A percentile compares a stretch with the other conserved stretches of the same genome.
phyloP scores from a whole-genome alignment of 768 basidiomycete genomes.

The Boletus vermiculosoides region DNA sequence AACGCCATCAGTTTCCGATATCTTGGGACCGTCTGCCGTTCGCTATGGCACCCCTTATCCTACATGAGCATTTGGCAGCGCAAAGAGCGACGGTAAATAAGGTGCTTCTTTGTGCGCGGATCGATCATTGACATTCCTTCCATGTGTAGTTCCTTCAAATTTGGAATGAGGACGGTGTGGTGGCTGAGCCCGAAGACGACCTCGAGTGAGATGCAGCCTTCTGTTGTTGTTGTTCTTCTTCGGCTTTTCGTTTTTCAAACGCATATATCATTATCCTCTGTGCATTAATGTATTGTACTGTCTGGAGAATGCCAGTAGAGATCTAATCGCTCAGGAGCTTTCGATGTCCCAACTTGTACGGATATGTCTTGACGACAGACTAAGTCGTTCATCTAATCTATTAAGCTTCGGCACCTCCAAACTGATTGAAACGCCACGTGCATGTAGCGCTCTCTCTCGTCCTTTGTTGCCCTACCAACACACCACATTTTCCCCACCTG shows the following conservation, averaged over 20 bases:
- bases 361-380: background rate
- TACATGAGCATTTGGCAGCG: slow-evolving; percentile 54
- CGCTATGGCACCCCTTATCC: slow-evolving; percentile 57
- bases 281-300: slow-evolving; percentile 30
- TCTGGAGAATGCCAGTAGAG: slow-evolving; percentile 6
- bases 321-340: slow-evolving; percentile 13
- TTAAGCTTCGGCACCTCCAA: too few species aligned
- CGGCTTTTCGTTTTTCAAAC: background rate
- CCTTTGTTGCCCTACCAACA: too few species aligned
- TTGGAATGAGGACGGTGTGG: slow-evolving; percentile 80
- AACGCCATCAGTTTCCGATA: slow-evolving; percentile 59
- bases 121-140: slow-evolving; percentile 1
- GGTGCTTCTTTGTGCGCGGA: slow-evolving; percentile 9
- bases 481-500: too few species aligned
- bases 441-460: too few species aligned
- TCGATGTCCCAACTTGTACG: background rate
- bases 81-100: slow-evolving; percentile 65
- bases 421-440: too few species aligned
- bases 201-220: slow-evolving; percentile 30
- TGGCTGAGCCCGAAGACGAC: slow-evolving; percentile 59
- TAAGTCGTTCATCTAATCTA: too few species aligned
- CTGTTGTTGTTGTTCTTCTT: background rate
- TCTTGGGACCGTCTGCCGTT: slow-evolving; percentile 75
- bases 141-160: slow-evolving; percentile 62
- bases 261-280: slow-evolving; percentile 30